Evolutionary conservation across 2,329 filamentous ascomycete species (phyloP), one percentile per base, ranked within the genome.

Genomic region (Fusarium sp.): DNA sequence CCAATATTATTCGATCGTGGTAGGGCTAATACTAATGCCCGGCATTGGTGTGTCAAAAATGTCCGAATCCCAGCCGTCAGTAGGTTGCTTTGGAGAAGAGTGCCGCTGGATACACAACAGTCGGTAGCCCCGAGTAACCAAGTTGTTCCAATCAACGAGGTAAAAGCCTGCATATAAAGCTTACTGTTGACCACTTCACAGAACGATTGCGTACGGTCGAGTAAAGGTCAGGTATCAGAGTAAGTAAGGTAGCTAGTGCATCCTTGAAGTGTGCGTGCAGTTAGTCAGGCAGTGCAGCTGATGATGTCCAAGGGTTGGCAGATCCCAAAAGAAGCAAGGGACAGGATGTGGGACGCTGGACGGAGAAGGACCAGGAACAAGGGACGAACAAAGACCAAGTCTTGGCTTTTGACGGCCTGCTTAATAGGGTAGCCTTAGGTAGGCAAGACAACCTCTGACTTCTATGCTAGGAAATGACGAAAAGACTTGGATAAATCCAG

Each of bases 101-200:
- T 54, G 47, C 36, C 71, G 56, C 63, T 57, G 39, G 60, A 58
- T 54, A 41, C 72, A 69, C 72, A 73, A 62, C 57, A 61, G 49
- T 73, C 61, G 69, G 69, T 74, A 66, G 69, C 69, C 38, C 72
- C 69, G 54, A 70, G 48, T 67, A 64, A 51, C 47, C 28, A 18
- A 33, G 44, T 31, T 54, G 63, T 77, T 73, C 66, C 67, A 75
- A 74, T 72, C 57, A 66, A 63, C 69, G 68, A 70, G 72, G 64
- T 55, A 63, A 63, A 42, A 62, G 63, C 63, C 48, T 47, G 63
- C 67, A 39, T 38, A 38, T 22, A 38, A 39, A 28, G 35, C n/a
- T 26, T 28, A 51, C 63, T 60, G 60, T 61, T 73, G 72, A 75
- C 72, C 72, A 65, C 72, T 69, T 57, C 56, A 56, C 42, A 41